Conservation (phyloP, 2,329 filamentous ascomycete genomes). For the Blumeria hordei region DNA sequence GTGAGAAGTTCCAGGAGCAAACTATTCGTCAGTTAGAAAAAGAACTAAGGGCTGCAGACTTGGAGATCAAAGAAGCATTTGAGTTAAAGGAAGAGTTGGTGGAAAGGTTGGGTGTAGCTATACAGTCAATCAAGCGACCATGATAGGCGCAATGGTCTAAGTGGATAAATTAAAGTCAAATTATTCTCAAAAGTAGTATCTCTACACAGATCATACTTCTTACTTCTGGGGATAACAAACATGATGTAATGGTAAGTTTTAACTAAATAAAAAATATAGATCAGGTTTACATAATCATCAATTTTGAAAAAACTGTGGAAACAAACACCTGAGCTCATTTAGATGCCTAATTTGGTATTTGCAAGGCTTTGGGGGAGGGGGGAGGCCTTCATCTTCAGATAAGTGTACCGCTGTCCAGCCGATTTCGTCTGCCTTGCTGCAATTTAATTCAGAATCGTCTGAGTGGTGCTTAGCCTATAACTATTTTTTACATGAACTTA, state of each 20-base stretch:
- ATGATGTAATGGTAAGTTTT: too few species aligned
- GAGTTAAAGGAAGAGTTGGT: slow-evolving; percentile 38
- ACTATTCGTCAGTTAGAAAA: slow-evolving; percentile 40
- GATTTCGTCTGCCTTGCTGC: slow-evolving; percentile 45
- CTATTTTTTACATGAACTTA: neutral
- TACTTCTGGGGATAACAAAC: too few species aligned
- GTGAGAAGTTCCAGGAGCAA: slow-evolving; percentile 50
- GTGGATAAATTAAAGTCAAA: too few species aligned
- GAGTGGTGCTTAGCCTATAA: neutral
- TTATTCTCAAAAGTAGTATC: too few species aligned
- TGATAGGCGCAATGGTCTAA: slow-evolving; percentile 14
- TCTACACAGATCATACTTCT: too few species aligned
- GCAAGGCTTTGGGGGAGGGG: slow-evolving; percentile 39
- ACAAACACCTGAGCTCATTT: slow-evolving; percentile 48
- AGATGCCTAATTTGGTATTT: slow-evolving; percentile 54
- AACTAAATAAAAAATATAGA: too few species aligned
- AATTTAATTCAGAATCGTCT: slow-evolving; percentile 81
- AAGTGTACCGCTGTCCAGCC: slow-evolving; percentile 79
- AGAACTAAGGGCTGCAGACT: slow-evolving; percentile 37
- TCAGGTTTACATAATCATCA: too few species aligned
- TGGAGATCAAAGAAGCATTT: slow-evolving; percentile 35
- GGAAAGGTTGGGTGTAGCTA: slow-evolving; percentile 32
- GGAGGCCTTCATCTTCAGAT: slow-evolving; percentile 43
- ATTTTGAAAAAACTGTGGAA: slow-evolving; percentile 51
- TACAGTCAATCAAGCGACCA: slow-evolving; percentile 33